Conservation (phyloP, 2,329 filamentous ascomycete species). For the Cercospora janseana region DNA sequence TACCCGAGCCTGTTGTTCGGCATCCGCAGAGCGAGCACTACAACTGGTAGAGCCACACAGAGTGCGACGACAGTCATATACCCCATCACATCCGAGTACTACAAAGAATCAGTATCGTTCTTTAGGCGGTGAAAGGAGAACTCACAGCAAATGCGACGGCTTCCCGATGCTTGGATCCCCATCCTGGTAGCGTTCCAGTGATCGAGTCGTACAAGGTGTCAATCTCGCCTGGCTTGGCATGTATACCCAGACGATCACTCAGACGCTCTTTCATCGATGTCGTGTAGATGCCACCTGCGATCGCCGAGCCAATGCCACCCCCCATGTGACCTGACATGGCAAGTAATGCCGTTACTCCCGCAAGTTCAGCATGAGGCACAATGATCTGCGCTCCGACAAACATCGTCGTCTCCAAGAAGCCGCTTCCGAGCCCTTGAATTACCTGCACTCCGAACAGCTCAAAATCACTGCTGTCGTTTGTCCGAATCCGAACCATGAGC, state of each 20-base stretch:
- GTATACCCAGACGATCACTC: conserved; percentile 39
- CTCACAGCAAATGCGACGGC: conserved; percentile 41
- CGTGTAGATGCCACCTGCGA: conserved; percentile 53
- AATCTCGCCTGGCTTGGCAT: conserved; percentile 36
- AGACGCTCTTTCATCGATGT: conserved; percentile 44
- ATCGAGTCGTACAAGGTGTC: conserved; percentile 49
- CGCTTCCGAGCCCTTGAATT: conserved; percentile 51
- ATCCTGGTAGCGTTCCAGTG: conserved; percentile 42
- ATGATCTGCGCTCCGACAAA: conserved; percentile 39
- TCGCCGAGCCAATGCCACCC: conserved; percentile 43
- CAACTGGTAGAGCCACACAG: conserved; percentile 13
- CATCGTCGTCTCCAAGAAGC: conserved; percentile 44
- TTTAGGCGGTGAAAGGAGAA: conserved; percentile 7
- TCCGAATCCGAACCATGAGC: conserved; percentile 52
- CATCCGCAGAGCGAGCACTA: conserved; percentile 20
- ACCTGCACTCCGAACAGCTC: conserved; percentile 52
- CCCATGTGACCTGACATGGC: conserved; percentile 37
- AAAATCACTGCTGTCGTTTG: conserved; percentile 42
- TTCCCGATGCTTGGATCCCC: conserved; percentile 43
- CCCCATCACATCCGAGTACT: conserved; percentile 28
- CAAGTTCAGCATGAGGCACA: conserved; percentile 48
- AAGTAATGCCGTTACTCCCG: conserved; percentile 50
- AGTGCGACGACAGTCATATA: conserved; percentile 26
- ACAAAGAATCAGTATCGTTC: conserved; percentile 28
- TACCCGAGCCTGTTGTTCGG: conserved; percentile 20